phyloP scores from a whole-genome alignment of 2,329 filamentous ascomycete genomes.

The Seiridium unicorne region DNA sequence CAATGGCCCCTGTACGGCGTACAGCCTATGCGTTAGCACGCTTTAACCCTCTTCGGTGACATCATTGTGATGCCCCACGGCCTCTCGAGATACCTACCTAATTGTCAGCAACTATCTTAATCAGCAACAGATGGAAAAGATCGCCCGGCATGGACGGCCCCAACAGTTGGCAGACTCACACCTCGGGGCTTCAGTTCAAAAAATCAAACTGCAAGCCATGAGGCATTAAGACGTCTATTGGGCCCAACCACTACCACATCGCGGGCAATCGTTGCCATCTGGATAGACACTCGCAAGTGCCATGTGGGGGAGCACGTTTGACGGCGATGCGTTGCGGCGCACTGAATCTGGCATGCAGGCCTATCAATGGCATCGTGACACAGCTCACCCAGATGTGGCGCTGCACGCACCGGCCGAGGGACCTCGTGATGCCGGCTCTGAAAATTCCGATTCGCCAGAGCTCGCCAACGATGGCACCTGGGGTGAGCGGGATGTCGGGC shows the following conservation, averaged over 20 bases:
- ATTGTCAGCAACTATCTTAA: background rate
- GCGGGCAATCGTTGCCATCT: background rate
- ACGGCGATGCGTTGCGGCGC: conserved; percentile 29
- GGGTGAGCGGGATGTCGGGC: conserved; percentile 35
- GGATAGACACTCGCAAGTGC: background rate
- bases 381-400: conserved; percentile 15
- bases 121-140: background rate
- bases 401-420: background rate
- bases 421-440: background rate
- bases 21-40: no score
- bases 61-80: background rate
- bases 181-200: background rate
- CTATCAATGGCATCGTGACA: conserved; percentile 21
- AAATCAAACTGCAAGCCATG: background rate
- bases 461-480: conserved; percentile 26
- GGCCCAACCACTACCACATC: no score
- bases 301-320: conserved; percentile 32
- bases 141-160: no score
- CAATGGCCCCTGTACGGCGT: no score
- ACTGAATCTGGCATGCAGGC: conserved; percentile 27
- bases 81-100: background rate
- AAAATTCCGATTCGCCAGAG: conserved; percentile 3
- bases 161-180: background rate
- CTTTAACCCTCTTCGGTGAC: background rate
- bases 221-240: background rate